A percentile compares a stretch with the other conserved stretches of the same genome.
Conservation (phyloP, 331 rosid genomes). For the Pyrus hybrid region DNA sequence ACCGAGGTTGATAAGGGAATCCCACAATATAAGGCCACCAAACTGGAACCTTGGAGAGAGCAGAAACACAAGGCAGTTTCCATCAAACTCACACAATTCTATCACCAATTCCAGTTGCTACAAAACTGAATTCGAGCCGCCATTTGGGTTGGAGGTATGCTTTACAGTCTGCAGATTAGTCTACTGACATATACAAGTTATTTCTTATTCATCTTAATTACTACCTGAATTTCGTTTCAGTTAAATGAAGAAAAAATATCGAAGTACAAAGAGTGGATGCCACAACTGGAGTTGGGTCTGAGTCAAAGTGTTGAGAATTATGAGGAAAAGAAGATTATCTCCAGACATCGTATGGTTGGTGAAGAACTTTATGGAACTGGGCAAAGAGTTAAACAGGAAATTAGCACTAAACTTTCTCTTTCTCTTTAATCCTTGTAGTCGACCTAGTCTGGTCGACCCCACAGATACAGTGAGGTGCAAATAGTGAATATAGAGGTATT, state of each 20-base stretch:
- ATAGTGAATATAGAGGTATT: neutral
- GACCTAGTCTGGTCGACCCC: no score
- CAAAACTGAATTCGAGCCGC: slow-evolving; percentile 28
- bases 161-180: neutral
- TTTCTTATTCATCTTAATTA: neutral
- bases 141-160: slow-evolving; percentile 41
- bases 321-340: slow-evolving; percentile 5
- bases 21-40: neutral
- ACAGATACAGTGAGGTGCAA: neutral
- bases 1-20: neutral
- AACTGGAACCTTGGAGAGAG: neutral
- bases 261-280: slow-evolving; percentile 31
- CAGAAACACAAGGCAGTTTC: neutral
- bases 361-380: slow-evolving; percentile 8
- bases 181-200: neutral
- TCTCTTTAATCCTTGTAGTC: slow-evolving; percentile 14
- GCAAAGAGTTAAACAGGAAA: slow-evolving; percentile 24
- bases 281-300: slow-evolving; percentile 43
- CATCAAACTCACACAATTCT: neutral
- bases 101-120: slow-evolving; percentile 1
- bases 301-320: slow-evolving; percentile 22
- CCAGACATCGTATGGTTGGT: slow-evolving; percentile 5
- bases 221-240: slow-evolving; percentile 20
- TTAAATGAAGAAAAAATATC: slow-evolving; percentile 25
- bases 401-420: slow-evolving; percentile 59